Evolutionary conservation across 768 basidiomycete genomes (phyloP), one percentile per base, ranked within the genome.

Genomic region (Leccinum uliginosum): DNA sequence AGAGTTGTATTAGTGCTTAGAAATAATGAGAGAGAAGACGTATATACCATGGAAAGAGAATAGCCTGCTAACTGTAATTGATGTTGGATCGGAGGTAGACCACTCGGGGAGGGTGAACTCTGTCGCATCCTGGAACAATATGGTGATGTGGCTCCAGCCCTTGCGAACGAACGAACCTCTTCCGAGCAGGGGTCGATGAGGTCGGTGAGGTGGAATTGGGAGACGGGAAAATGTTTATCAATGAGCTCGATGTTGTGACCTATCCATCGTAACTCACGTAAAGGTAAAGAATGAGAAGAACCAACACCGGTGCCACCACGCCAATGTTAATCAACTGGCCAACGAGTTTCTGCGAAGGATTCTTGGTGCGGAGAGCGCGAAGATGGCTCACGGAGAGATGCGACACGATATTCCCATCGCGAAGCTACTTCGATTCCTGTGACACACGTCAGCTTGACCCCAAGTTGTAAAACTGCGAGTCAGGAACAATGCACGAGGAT

Each of bases 241-340:
- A 89, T 89, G 57, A 82, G 74, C 69, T 89, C 87, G 62, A 89
- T 82, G 66, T 88, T 89, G 74, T 84, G 83, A 5, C 60, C 60
- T 61, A 49, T 32, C 34, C 15, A 27, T 10, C 45, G 23, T 61
- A 3, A 46, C 29, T 12, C 6, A 0, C 1, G 43, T 10, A 0
- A 9, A 2, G 49, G 34, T 15, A 4, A 21, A 21, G 35, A 11
- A 12, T 34, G 7, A 52, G 7, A n/a, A n/a, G n/a, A 46, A 51
- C 0, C 47, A 53, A 51, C 44, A 79, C 81, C 82, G 12, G 88
- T 89, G 27, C 87, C 88, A 29, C 88, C n/a, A n/a, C 88, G n/a
- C 88, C 87, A 55, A 91, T 83, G 66, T 90, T 88, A 15, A 91
- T 77, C 89, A n/a, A n/a, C n/a, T n/a, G n/a, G n/a, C 89, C 90